Evolutionary conservation across 495 filamentous ascomycete genomes (phyloP), one percentile per base, ranked within the genome.

Genomic region (Bryoglossum gracile): DNA sequence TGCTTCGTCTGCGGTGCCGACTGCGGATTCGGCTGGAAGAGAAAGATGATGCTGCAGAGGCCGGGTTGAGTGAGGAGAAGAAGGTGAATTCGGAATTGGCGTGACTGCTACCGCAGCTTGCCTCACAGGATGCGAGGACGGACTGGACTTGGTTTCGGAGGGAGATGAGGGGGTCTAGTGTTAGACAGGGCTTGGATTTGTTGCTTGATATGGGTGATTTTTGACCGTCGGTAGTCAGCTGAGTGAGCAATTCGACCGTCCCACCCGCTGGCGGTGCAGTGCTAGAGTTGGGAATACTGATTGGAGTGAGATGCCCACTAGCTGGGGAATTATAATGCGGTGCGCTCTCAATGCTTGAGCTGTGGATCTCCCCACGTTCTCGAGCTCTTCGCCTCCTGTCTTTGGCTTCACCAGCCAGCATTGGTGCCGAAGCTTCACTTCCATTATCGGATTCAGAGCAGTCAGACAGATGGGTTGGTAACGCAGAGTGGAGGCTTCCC

Each of bases 321-420:
- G 18, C 32, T 8, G 57, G 46, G 4, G 54, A 48, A n/a, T 50
- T 45, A 22, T 40, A 43, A 22, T 53, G 48, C 8, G 52, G 41
- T 6, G 22, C 49, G 38, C 53, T 53, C 4, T 58, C 52, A 10
- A 41, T 21, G 23, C 53, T 53, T 28, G 32, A 36, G 24, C 50
- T 57, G 26, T 57, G 38, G 5, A 61, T 61, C 13, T 58, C 51
- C 10, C 46, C 51, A 5, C 51, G 40, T 30, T 55, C 52, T 25
- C 42, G 50, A 8, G 58, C 54, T 46, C 44, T 39, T 11, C 37
- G 47, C 30, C 58, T 45, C 36, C 54, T 47, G 14, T 17, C 18
- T 23, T 23, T 57, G 21, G 21, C 54, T 22, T 54, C 57, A 35
- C n/a, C 33, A 32, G 36, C 48, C 34, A 46, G 23, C 13, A 10